Evolutionary conservation across 2,329 filamentous ascomycete genomes (phyloP).

Genomic region (Ascochyta koolunga): DNA sequence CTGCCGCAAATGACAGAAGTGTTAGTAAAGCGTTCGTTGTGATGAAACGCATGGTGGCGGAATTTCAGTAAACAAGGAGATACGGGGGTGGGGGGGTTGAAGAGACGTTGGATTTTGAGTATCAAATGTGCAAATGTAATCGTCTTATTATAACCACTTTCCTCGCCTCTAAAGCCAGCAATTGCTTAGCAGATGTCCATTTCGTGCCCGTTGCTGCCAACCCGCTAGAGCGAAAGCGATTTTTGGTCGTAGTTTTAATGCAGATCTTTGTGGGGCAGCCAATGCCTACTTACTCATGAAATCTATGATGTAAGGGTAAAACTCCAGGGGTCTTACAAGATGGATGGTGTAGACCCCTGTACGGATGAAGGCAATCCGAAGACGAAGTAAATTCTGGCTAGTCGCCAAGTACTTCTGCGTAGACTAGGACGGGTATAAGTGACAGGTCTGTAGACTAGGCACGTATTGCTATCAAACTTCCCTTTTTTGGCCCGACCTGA

Average conservation of each 20-base stretch:
- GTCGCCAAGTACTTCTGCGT: conserved; percentile 1
- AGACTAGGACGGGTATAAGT: not conserved
- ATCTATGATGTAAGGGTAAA: not conserved
- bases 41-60: conserved; percentile 1
- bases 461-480: not conserved
- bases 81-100: not conserved
- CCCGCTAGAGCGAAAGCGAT: not conserved
- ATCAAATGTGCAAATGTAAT: not conserved
- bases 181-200: not conserved
- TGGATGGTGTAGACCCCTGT: not conserved
- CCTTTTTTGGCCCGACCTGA: conserved; percentile 4
- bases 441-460: not conserved
- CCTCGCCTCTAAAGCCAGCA: not conserved
- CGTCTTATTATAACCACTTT: conserved; percentile 1
- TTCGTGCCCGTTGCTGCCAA: not conserved
- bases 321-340: not conserved
- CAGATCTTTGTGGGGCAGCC: conserved; percentile 6
- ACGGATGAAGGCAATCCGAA: conserved; percentile 2
- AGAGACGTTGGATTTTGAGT: not conserved
- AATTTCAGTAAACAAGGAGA: not conserved
- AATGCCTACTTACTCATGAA: not conserved
- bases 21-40: conserved; percentile 7
- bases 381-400: not conserved
- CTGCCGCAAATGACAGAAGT: conserved; percentile 12
- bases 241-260: not conserved